Percentiles rank a stretch among this genome's conserved stretches.
These are phyloP conservation scores for Hypoxylon sp. DNA, from an alignment of 2,329 filamentous ascomycete species.

Conservation along the genomic window DNA sequence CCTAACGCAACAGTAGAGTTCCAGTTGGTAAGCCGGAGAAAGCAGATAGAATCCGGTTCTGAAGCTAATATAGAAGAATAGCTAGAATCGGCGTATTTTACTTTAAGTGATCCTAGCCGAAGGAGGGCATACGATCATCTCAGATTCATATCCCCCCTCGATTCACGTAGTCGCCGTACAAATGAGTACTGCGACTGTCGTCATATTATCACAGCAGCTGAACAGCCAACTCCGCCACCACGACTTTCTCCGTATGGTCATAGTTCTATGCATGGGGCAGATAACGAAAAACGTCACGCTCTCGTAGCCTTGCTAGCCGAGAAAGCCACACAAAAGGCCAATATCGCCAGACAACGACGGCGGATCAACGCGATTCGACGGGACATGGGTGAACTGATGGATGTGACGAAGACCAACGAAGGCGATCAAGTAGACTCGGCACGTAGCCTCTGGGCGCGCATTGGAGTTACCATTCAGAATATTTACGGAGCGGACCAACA, in stretches of 20 bases:
- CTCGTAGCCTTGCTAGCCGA: neutral
- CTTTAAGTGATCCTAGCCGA: constrained; percentile 32
- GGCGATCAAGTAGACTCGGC: neutral
- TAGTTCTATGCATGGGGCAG: too few relatives aligned
- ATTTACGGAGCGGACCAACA: neutral
- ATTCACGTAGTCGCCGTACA: neutral
- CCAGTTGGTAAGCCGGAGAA: constrained; percentile 35
- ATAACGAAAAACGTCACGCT: neutral
- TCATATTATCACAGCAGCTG: neutral
- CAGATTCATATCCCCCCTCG: neutral
- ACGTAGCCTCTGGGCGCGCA: neutral
- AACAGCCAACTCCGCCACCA: neutral
- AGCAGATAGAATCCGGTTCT: neutral
- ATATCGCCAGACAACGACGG: neutral
- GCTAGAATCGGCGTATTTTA: constrained; percentile 44
- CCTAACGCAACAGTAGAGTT: constrained; percentile 45
- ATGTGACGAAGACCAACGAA: neutral
- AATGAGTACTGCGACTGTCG: neutral
- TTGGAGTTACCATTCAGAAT: neutral
- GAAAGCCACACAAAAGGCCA: neutral
- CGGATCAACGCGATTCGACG: neutral
- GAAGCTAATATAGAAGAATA: constrained; percentile 8
- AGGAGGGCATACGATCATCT: constrained; percentile 26
- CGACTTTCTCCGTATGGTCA: neutral
- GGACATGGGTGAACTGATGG: neutral